Percentiles rank a stretch among this genome's conserved stretches.
phyloP scores from a whole-genome alignment of 2,329 filamentous ascomycete genomes.

The Fusarium xyrophilum region DNA sequence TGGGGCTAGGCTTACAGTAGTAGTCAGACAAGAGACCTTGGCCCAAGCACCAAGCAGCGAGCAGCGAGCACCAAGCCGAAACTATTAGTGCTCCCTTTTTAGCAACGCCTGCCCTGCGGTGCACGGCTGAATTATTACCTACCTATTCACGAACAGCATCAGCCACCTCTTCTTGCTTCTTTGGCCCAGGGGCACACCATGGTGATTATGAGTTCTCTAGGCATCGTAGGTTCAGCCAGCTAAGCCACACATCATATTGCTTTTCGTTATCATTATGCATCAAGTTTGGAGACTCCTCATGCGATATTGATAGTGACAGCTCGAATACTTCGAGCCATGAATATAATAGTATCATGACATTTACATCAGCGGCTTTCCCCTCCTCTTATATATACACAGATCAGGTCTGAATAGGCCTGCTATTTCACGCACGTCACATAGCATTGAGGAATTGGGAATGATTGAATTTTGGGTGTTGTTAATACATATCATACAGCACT shows the following conservation, averaged over 20 bases:
- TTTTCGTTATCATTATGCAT: not conserved
- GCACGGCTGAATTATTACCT: slow-evolving; percentile 29
- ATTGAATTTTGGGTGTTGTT: not conserved
- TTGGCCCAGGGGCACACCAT: slow-evolving; percentile 13
- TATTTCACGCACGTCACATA: not conserved
- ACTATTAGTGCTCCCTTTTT: slow-evolving; percentile 25
- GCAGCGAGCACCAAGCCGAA: slow-evolving; percentile 6
- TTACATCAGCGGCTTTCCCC: not conserved
- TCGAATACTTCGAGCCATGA: not conserved
- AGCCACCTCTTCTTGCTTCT: slow-evolving; percentile 25
- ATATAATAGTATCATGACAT: not conserved
- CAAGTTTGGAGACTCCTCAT: not conserved
- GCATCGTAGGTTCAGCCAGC: slow-evolving; percentile 1
- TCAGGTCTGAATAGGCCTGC: too few species aligned
- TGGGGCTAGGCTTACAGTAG: not conserved
- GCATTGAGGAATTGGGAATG: not conserved
- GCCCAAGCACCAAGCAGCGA: slow-evolving; percentile 6
- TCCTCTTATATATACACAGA: not conserved
- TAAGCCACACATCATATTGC: not conserved
- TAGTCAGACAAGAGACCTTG: slow-evolving; percentile 20
- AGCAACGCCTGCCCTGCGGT: slow-evolving; percentile 22
- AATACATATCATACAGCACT: not conserved
- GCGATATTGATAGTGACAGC: not conserved
- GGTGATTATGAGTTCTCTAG: slow-evolving; percentile 1
- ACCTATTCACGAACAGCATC: slow-evolving; percentile 1